phyloP scores from a whole-genome alignment of 805 yeast genomes.

The Candida oleophila region DNA sequence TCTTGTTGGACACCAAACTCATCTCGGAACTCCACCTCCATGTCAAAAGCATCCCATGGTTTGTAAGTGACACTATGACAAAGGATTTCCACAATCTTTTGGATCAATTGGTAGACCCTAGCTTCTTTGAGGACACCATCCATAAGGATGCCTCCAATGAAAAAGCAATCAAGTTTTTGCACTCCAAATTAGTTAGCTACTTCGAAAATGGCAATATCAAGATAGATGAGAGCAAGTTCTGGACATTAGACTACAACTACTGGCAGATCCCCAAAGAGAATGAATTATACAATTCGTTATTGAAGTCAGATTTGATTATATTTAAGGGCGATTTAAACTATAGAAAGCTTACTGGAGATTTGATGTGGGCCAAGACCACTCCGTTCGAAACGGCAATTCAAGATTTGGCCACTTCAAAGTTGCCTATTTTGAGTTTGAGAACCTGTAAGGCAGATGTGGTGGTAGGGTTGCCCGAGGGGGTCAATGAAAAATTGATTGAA shows the following conservation, averaged over 20 bases:
- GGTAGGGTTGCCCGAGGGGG: slow-evolving; percentile 76
- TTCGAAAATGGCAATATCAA: slow-evolving; percentile 19
- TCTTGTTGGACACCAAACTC: slow-evolving; percentile 62
- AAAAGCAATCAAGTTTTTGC: slow-evolving; percentile 20
- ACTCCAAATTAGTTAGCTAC: slow-evolving; percentile 20
- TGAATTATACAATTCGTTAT: slow-evolving; percentile 58
- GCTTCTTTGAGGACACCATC: slow-evolving; percentile 47
- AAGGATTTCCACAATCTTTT: slow-evolving; percentile 68
- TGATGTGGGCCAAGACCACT: slow-evolving; percentile 82
- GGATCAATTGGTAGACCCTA: slow-evolving; percentile 50
- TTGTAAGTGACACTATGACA: slow-evolving; percentile 93
- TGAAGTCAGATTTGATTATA: slow-evolving; percentile 66
- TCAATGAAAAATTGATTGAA: slow-evolving; percentile 63
- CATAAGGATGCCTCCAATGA: slow-evolving; percentile 17
- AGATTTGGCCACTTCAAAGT: slow-evolving; percentile 57
- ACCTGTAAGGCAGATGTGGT: slow-evolving; percentile 96
- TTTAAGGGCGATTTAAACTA: slow-evolving; percentile 97
- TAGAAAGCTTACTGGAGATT: slow-evolving; percentile 89
- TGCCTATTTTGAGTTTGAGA: slow-evolving; percentile 74
- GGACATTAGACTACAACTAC: slow-evolving; percentile 81
- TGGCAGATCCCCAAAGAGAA: slow-evolving; percentile 72
- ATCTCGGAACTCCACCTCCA: slow-evolving; percentile 70
- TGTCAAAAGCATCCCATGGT: slow-evolving; percentile 92
- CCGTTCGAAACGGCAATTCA: slow-evolving; percentile 72
- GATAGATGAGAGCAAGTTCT: slow-evolving; percentile 61